Evolutionary conservation across 192 early-diverging fungal species (phyloP).

Genomic region (Physocladia obscura): DNA sequence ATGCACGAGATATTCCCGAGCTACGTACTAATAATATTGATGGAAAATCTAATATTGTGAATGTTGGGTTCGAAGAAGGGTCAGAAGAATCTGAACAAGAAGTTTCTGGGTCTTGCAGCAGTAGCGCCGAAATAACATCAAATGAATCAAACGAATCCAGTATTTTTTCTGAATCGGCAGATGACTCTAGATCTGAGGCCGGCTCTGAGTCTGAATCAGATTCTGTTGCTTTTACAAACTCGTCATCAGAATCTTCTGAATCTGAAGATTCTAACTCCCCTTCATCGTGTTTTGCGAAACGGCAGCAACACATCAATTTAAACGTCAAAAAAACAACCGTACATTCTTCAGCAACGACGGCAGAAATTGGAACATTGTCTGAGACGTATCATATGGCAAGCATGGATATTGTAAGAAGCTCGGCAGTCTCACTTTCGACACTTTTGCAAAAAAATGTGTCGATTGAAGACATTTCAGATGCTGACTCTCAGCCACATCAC

Average conservation of each 20-base stretch:
- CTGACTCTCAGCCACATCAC: not conserved
- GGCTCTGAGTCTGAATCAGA: not conserved
- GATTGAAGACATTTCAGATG: not conserved
- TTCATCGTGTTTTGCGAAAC: not conserved
- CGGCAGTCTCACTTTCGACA: conserved; percentile 1
- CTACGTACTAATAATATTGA: not conserved
- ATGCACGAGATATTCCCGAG: not conserved
- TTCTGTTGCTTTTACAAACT: not conserved
- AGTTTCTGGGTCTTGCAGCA: too few relatives aligned
- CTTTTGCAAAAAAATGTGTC: not conserved
- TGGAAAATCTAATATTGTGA: not conserved
- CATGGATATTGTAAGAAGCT: not conserved
- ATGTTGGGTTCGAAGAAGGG: not conserved
- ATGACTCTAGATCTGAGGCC: not conserved
- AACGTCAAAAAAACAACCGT: not conserved
- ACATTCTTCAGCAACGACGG: too few relatives aligned
- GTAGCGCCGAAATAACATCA: too few relatives aligned
- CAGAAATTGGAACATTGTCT: too few relatives aligned
- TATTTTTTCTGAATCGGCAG: too few relatives aligned
- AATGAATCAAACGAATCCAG: not conserved
- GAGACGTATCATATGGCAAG: not conserved
- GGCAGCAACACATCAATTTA: too few relatives aligned
- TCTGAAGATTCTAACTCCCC: not conserved
- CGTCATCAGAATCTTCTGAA: not conserved
- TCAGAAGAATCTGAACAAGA: not conserved